These are phyloP conservation scores for Candida michaelii DNA, from an alignment of 805 yeast genomes.

Conservation along the genomic window DNA sequence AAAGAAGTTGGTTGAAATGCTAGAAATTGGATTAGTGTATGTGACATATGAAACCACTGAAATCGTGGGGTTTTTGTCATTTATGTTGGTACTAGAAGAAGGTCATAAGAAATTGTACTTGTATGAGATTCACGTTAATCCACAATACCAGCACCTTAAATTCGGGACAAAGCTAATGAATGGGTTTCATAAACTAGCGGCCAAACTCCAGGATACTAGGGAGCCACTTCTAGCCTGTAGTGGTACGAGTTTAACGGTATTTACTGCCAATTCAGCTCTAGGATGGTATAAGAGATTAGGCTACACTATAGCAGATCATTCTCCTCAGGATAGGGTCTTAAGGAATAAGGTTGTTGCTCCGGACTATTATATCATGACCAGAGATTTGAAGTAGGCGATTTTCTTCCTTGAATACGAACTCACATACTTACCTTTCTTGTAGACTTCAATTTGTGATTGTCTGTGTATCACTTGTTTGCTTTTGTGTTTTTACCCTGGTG, in stretches of 20 bases:
- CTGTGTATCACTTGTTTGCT: no score
- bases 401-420: no score
- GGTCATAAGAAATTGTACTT: constrained; percentile 45
- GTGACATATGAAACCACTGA: constrained; percentile 25
- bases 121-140: constrained; percentile 54
- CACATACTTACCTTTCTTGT: no score
- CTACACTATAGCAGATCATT: constrained; percentile 36
- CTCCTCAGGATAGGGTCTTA: constrained; percentile 44
- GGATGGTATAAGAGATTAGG: constrained; percentile 45
- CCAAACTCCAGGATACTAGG: constrained; percentile 7
- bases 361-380: constrained; percentile 31
- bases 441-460: no score
- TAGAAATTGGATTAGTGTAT: constrained; percentile 48
- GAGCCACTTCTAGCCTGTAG: constrained; percentile 7
- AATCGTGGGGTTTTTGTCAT: constrained; percentile 46
- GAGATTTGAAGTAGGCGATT: neutral
- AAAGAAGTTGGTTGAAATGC: constrained; percentile 46
- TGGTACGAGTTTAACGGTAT: constrained; percentile 51
- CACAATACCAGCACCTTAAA: constrained; percentile 29
- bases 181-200: constrained; percentile 33
- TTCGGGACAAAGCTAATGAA: constrained; percentile 43
- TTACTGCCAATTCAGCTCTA: constrained; percentile 45
- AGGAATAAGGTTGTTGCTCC: constrained; percentile 42
- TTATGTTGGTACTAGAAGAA: constrained; percentile 43
- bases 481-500: no score